Percentiles rank a stretch among this genome's conserved stretches.
These are phyloP conservation scores for Hyphopichia khmerensis DNA, from an alignment of 1,139 yeast species.

Conservation along the genomic window DNA sequence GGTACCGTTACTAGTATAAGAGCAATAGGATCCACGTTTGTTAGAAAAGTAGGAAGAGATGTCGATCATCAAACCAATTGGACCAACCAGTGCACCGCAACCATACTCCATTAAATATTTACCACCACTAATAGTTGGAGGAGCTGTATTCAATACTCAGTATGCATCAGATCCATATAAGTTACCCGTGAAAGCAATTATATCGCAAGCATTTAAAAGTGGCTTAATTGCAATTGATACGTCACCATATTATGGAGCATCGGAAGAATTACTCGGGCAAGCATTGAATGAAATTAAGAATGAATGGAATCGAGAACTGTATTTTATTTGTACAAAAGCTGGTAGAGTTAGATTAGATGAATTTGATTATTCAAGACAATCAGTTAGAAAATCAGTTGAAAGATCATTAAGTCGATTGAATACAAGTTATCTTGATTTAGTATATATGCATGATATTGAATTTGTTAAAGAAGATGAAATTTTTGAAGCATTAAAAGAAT, in stretches of 20 bases:
- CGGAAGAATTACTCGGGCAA: slow-evolving; percentile 71
- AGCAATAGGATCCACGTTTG: too few species aligned
- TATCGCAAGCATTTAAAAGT: slow-evolving; percentile 56
- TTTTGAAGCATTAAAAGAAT: slow-evolving; percentile 60
- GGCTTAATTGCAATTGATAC: slow-evolving; percentile 86
- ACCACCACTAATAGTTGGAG: slow-evolving; percentile 75
- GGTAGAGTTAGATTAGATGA: slow-evolving; percentile 69
- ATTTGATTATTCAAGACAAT: slow-evolving; percentile 68
- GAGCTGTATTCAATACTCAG: slow-evolving; percentile 80
- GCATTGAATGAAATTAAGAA: slow-evolving; percentile 49
- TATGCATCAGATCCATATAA: slow-evolving; percentile 66
- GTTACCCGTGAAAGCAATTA: slow-evolving; percentile 56
- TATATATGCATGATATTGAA: slow-evolving; percentile 88
- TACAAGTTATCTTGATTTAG: slow-evolving; percentile 71
- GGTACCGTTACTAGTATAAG: too few species aligned
- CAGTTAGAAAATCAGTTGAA: slow-evolving; percentile 60
- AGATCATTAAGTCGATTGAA: slow-evolving; percentile 66
- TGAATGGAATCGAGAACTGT: slow-evolving; percentile 57
- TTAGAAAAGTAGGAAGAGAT: too few species aligned
- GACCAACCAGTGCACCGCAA: slow-evolving; percentile 12
- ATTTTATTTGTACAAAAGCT: slow-evolving; percentile 81
- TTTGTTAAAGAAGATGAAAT: slow-evolving; percentile 60
- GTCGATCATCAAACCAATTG: slow-evolving; percentile 12
- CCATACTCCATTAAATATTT: slow-evolving; percentile 31
- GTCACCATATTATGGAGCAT: slow-evolving; percentile 90